Percentiles rank a stretch among this genome's conserved stretches.
These are phyloP conservation scores for Globisporangium sylvaticum DNA, from an alignment of 352 stramenopile species.

Conservation along the genomic window DNA sequence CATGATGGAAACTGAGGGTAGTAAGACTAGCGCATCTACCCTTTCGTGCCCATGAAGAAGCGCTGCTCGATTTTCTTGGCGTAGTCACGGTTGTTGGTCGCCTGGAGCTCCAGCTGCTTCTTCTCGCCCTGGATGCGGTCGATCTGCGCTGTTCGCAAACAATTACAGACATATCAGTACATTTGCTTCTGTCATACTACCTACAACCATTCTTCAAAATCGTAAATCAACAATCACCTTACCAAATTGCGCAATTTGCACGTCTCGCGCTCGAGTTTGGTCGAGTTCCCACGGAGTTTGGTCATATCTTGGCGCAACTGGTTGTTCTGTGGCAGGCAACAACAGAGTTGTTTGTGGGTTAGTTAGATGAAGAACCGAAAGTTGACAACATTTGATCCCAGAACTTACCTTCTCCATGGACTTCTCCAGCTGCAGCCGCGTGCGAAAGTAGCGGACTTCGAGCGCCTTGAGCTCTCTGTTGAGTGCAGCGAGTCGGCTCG, in stretches of 20 bases:
- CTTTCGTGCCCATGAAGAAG: slow-evolving; percentile 74
- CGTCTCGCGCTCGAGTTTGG: slow-evolving; percentile 58
- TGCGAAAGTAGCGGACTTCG: slow-evolving; percentile 78
- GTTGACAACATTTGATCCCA: not conserved
- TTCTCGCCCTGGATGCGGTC: slow-evolving; percentile 73
- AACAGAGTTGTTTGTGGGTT: not conserved
- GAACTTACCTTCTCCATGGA: slow-evolving; percentile 47
- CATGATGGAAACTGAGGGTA: not conserved
- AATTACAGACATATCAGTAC: not conserved
- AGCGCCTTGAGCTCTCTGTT: slow-evolving; percentile 71
- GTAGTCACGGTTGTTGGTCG: slow-evolving; percentile 81
- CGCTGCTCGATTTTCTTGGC: slow-evolving; percentile 83
- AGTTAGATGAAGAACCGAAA: not conserved
- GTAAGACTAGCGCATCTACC: slow-evolving; percentile 24
- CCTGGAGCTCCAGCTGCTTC: slow-evolving; percentile 73
- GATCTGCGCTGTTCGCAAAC: slow-evolving; percentile 30
- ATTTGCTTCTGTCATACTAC: not conserved
- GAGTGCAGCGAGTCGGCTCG: slow-evolving; percentile 54
- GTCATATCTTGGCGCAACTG: slow-evolving; percentile 54
- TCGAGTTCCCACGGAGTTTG: slow-evolving; percentile 24
- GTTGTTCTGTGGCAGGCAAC: slow-evolving; percentile 32
- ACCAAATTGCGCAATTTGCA: slow-evolving; percentile 61
- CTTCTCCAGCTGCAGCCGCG: slow-evolving; percentile 66
- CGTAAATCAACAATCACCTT: not conserved
- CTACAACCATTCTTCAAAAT: not conserved